A percentile compares a stretch with the other conserved stretches of the same genome.
Evolutionary conservation across 441 rosid species (phyloP).

Genomic region (Francoa sonchifolia): DNA sequence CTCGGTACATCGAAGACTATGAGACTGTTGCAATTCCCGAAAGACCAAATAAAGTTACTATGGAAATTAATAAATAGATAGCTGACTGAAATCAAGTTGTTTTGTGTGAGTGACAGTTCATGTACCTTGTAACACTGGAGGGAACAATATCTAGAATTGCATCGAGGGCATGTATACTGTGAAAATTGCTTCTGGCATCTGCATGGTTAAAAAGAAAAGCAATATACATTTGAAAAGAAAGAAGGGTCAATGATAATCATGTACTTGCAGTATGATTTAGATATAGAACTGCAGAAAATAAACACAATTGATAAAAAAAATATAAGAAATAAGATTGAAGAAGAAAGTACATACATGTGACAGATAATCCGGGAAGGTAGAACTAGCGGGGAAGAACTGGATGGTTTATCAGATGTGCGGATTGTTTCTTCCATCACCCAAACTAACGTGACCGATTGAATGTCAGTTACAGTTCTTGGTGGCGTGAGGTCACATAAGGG

Average conservation of each 20-base stretch:
- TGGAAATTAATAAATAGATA: background rate
- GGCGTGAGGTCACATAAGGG: no score
- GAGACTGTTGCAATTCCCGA: conserved; percentile 31
- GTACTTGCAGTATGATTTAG: no score
- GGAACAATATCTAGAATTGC: conserved; percentile 80
- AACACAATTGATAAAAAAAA: background rate
- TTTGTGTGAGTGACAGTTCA: no score
- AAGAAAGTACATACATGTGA: conserved; percentile 40
- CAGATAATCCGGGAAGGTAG: conserved; percentile 48
- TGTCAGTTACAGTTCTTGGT: no score
- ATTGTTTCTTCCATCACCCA: conserved; percentile 29
- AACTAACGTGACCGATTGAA: no score
- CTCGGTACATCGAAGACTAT: conserved; percentile 73
- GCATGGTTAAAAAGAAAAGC: conserved; percentile 1
- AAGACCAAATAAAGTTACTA: background rate
- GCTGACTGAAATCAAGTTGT: no score
- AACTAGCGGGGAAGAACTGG: conserved; percentile 34
- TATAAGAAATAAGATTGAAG: background rate
- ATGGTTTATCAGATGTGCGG: conserved; percentile 26
- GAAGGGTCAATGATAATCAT: no score
- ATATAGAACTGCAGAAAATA: background rate
- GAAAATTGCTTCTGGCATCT: conserved; percentile 86
- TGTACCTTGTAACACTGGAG: conserved; percentile 71
- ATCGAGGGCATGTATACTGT: conserved; percentile 86
- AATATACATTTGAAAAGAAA: background rate